Percentiles rank a stretch among this genome's conserved stretches.
Conservation (phyloP, 129 eudicot genomes). For the Flaveria bidentis region DNA sequence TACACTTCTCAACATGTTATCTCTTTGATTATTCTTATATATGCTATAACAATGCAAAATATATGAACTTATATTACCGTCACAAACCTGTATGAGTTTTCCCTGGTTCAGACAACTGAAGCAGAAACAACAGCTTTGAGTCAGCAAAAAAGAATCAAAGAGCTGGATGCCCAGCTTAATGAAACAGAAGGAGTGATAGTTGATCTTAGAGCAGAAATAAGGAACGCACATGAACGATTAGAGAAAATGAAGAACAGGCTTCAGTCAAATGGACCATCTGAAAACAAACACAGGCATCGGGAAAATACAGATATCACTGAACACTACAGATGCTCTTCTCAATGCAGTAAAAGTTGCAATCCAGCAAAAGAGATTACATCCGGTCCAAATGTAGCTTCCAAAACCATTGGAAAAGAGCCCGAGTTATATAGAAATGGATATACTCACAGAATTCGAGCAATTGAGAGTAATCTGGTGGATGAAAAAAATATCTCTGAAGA, state of each 20-base stretch:
- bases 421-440: conserved; percentile 52
- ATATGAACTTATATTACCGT: conserved; percentile 16
- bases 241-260: conserved; percentile 40
- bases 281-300: conserved; percentile 5
- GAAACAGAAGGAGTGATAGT: conserved; percentile 69
- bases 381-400: conserved; percentile 29
- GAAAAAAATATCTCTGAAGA: conserved; percentile 27
- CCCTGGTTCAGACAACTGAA: conserved; percentile 45
- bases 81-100: not conserved
- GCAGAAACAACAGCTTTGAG: conserved; percentile 26
- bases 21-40: conserved; percentile 1
- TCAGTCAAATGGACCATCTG: conserved; percentile 20
- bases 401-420: conserved; percentile 36
- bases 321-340: conserved; percentile 31
- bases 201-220: conserved; percentile 68
- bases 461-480: conserved; percentile 36
- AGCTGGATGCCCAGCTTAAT: conserved; percentile 70
- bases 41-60: conserved; percentile 13
- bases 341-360: conserved; percentile 20
- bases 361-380: conserved; percentile 25
- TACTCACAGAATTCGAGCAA: conserved; percentile 59
- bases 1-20: not conserved
- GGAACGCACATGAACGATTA: conserved; percentile 45
- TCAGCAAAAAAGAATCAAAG: conserved; percentile 54
- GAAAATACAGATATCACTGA: conserved; percentile 26